Conservation (phyloP, 495 filamentous ascomycete genomes). For the Neurospora sp. region DNA sequence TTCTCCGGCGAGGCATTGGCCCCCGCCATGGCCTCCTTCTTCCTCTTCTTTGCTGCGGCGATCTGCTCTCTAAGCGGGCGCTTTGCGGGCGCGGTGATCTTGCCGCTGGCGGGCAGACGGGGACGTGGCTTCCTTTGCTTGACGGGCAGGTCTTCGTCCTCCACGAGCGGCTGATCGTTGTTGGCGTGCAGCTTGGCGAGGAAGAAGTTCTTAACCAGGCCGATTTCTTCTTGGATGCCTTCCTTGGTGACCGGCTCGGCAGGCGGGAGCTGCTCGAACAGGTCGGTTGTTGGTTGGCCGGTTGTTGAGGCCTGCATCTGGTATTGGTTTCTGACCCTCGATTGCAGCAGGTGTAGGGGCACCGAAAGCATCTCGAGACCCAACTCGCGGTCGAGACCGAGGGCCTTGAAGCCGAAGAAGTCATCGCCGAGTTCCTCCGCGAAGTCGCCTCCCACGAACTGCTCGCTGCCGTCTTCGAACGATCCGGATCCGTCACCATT, state of each 20-base stretch:
- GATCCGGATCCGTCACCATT: conserved; percentile 78
- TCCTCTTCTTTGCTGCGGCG: conserved; percentile 65
- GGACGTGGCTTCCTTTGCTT: conserved; percentile 90
- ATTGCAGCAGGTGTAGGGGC: conserved; percentile 88
- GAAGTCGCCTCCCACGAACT: conserved; percentile 94
- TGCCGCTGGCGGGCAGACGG: conserved; percentile 86
- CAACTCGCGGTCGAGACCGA: conserved; percentile 84
- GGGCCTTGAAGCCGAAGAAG: conserved; percentile 96
- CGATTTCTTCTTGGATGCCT: conserved; percentile 68
- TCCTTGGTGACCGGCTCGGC: conserved; percentile 73
- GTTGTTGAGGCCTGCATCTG: conserved; percentile 59
- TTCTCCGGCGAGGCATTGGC: conserved; percentile 31
- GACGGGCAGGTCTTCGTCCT: conserved; percentile 88
- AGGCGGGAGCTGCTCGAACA: conserved; percentile 60
- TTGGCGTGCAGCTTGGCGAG: conserved; percentile 74
- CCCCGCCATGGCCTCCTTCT: conserved; percentile 41
- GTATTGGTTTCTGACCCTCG: conserved; percentile 71
- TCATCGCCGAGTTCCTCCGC: conserved; percentile 96
- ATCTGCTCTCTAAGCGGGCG: conserved; percentile 69
- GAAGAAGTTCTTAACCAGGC: conserved; percentile 82
- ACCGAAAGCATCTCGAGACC: conserved; percentile 78
- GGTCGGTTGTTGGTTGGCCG: conserved; percentile 38
- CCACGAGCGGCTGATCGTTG: conserved; percentile 69
- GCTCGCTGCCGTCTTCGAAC: conserved; percentile 93
- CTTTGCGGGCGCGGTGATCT: conserved; percentile 81